Conservation (phyloP, 2,329 filamentous ascomycete genomes). For the Epichloe hybrida region DNA sequence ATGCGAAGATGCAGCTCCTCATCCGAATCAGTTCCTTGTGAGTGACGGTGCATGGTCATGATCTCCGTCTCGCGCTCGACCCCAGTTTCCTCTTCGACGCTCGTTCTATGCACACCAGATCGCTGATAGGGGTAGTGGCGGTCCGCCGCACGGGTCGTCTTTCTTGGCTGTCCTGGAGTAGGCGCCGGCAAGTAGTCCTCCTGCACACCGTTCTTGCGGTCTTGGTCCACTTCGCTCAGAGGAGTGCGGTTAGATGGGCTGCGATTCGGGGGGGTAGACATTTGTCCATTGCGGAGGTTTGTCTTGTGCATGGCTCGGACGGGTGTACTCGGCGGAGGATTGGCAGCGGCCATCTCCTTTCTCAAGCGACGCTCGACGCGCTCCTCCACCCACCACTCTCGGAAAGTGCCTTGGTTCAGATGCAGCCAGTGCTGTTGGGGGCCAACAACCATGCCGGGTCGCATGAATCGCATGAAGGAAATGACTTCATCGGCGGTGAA, state of each 20-base stretch:
- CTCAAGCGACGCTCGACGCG: conserved; percentile 57
- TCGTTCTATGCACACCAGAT: conserved; percentile 29
- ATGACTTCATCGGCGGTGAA: conserved; percentile 98
- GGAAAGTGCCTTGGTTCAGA: conserved; percentile 88
- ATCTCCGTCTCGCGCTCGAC: conserved; percentile 46
- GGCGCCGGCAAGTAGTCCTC: conserved; percentile 91
- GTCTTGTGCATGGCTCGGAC: conserved; percentile 48
- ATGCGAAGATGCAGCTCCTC: conserved; percentile 72
- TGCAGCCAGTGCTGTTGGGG: conserved; percentile 99
- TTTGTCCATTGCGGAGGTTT: conserved; percentile 48
- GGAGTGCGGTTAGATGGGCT: conserved; percentile 65
- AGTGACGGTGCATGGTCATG: conserved; percentile 46
- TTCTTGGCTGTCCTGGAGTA: conserved; percentile 88
- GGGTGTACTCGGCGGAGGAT: conserved; percentile 42
- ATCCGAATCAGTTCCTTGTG: conserved; percentile 56
- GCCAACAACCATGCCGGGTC: conserved; percentile 95
- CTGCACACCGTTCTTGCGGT: conserved; percentile 54
- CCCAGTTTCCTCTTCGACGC: conserved; percentile 35
- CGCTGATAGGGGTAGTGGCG: conserved; percentile 62
- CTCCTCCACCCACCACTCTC: conserved; percentile 97
- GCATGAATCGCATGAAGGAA: conserved; percentile 98
- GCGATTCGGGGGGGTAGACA: conserved; percentile 74
- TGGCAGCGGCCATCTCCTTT: conserved; percentile 41
- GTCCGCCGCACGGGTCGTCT: conserved; percentile 64
- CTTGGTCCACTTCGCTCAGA: conserved; percentile 86